Percentiles rank a stretch among this genome's conserved stretches.
These are phyloP conservation scores for Neofusicoccum kwambonambiense DNA, from an alignment of 2,329 filamentous ascomycete species.

Conservation along the genomic window DNA sequence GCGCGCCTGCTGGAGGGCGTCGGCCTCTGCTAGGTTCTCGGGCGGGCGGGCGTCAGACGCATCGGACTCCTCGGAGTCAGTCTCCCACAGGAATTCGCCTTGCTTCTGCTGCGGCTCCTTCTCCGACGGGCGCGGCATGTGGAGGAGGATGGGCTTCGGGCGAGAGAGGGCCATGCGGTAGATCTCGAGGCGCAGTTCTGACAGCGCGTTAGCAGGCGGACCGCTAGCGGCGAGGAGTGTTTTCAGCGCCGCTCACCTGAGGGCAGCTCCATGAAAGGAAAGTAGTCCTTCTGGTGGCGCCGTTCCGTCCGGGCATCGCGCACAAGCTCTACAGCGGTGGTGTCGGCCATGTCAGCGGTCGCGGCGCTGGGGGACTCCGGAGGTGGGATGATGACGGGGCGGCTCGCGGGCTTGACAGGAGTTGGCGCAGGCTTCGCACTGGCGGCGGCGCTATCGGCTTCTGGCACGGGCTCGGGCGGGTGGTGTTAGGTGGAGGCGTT, in stretches of 20 bases:
- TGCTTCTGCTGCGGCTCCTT: conserved; percentile 2
- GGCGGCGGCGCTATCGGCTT: neutral
- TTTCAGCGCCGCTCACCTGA: conserved; percentile 11
- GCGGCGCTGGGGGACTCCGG: neutral
- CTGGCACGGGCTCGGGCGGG: neutral
- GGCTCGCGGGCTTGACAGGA: neutral
- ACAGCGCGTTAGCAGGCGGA: conserved; percentile 27
- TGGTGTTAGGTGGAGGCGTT: neutral
- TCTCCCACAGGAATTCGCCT: neutral
- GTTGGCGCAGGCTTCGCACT: neutral
- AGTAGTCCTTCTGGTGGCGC: conserved; percentile 8
- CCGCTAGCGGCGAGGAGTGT: neutral
- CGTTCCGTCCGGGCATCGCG: neutral
- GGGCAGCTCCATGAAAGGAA: conserved; percentile 18
- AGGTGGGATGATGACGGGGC: neutral
- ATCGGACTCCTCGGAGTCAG: neutral
- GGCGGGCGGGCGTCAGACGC: neutral
- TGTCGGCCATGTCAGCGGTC: neutral
- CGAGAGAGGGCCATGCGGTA: conserved; percentile 40
- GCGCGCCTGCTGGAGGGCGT: neutral
- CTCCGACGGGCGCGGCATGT: conserved; percentile 20
- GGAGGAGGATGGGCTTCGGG: conserved; percentile 30
- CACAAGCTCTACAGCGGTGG: neutral
- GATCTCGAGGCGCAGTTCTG: conserved; percentile 47
- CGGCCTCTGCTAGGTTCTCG: neutral